Base-by-base conservation (phyloP, 2,329 filamentous ascomycete genomes). In the Magnaporthiopsis poae region DNA sequence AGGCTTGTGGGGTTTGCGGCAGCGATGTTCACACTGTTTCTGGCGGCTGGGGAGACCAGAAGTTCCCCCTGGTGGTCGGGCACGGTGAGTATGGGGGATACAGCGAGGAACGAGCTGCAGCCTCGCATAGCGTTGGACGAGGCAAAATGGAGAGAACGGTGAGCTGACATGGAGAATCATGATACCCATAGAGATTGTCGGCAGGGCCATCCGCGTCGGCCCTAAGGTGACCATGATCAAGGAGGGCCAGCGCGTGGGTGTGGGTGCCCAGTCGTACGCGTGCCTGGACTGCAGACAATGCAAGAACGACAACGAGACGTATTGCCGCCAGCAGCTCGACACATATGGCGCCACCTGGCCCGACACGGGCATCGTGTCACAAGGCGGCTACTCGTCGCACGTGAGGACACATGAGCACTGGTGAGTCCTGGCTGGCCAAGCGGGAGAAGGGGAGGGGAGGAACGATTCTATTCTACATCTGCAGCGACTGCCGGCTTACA, bases 1-100 rank as follows among this genome's bases (percentile, higher is more conserved):
- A 92, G 71, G 88, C 86, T 74, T 94, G 90, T 74, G 90, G 91
- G 73, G 83, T 92, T 65, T 92, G 89, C 75, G 86, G 88, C 71
- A 89, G 85, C 71, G 89, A 92, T 73, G 80, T 90, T 63, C 89
- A 90, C 78, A 90, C 86, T 68, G 83, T 91, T 74, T 86, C 77
- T 72, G 87, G 87, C 69, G 87, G 88, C 68, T 90, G 88, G 88
- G 87, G 86, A 67, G 80, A 78, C 52, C 84, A 86, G 70, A 79
- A 82, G 60, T 87, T 85, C 66, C 87, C 87, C 62, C 80, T 89
- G 61, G 85, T 86, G 68, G 88, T 90, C 72, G 88, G 88, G 68
- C 88, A 90, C 77, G 84, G 86, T 79, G 75, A 81, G 72, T 76
- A 56, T 31, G 21, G 7, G 46, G 46, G 46, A 56, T 56, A 21